Percentiles rank a stretch among this genome's conserved stretches.
These are phyloP conservation scores for Fusarium staphyleae DNA, from an alignment of 2,329 filamentous ascomycete species.

Conservation along the genomic window DNA sequence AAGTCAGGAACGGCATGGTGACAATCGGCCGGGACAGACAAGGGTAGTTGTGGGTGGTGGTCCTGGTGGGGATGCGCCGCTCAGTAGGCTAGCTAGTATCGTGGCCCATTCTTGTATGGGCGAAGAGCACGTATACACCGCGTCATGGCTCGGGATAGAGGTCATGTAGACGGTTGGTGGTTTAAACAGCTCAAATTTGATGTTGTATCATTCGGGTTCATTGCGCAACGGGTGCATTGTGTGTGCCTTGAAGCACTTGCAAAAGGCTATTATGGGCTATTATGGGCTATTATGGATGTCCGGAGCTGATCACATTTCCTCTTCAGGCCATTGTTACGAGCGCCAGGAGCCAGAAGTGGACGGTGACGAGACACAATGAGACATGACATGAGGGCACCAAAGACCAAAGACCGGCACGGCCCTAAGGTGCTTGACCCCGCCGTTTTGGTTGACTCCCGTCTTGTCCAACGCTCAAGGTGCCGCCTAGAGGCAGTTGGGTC, in stretches of 20 bases:
- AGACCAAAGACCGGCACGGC: constrained; percentile 28
- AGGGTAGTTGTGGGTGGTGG: constrained; percentile 35
- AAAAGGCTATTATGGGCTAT: constrained; percentile 18
- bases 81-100: constrained; percentile 14
- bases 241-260: constrained; percentile 23
- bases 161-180: not conserved
- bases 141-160: constrained; percentile 29
- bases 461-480: constrained; percentile 26
- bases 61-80: constrained; percentile 33
- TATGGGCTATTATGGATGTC: constrained; percentile 9
- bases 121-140: constrained; percentile 19
- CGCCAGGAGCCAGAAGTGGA: constrained; percentile 19
- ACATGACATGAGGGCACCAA: constrained; percentile 18
- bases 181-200: constrained; percentile 7
- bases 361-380: constrained; percentile 17
- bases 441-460: constrained; percentile 24
- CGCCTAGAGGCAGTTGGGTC: constrained; percentile 13
- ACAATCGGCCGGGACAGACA: constrained; percentile 39
- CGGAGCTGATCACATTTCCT: constrained; percentile 16
- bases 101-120: constrained; percentile 9
- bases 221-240: constrained; percentile 10
- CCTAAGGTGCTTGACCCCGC: constrained; percentile 28
- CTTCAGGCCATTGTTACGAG: constrained; percentile 7
- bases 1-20: constrained; percentile 41
- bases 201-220: constrained; percentile 5